Evolutionary conservation across 495 filamentous ascomycete species (phyloP), one percentile per base, ranked within the genome.

Genomic region (Hyaloscypha finlandica): DNA sequence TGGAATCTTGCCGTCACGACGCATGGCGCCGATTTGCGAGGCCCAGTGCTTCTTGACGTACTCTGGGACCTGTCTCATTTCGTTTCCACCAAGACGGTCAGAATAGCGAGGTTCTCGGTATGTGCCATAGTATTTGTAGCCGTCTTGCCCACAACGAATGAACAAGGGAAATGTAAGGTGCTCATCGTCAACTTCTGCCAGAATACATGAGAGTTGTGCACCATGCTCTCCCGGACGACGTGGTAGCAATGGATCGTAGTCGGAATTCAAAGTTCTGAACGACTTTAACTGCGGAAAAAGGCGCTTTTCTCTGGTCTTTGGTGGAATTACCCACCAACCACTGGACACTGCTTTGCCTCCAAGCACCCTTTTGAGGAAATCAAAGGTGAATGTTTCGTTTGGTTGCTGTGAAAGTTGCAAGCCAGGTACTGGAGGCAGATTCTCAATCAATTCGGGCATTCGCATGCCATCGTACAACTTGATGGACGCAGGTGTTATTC

Each of bases 51-150:
- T 11, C 29, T 56, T 56, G 6, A 31, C 29, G 29, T 56, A 31
- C 22, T 56, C 20, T 11, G 53, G 53, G 20, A 56, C 29, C 8
- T 56, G 20, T 9, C 9, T 31, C 53, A 56, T 56, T 12, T 56
- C 53, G 5, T 56, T 30, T 4, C 53, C 29, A 29, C 53, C 20
- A 19, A 56, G 20, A 11, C 53, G 20, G 29, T 56, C 53, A 25
- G 53, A 56, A 56, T 29, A 25, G 6, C 22, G 29, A 29, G 53
- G 53, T n/a, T 56, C 53, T 4, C 5, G 25, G 20, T 56, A 56
- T 25, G 53, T 56, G 8, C 53, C 53, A 16, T 56, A 56, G 53
- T 56, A 56, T 25, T 31, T 25, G 16, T 56, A 56, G 53, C 53
- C 53, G 8, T 12, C 53, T 29, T 25, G 22, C 20, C 53, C 53